phyloP scores from a whole-genome alignment of 2,329 filamentous ascomycete species.

The Lasiodiplodia hormozganensis region DNA sequence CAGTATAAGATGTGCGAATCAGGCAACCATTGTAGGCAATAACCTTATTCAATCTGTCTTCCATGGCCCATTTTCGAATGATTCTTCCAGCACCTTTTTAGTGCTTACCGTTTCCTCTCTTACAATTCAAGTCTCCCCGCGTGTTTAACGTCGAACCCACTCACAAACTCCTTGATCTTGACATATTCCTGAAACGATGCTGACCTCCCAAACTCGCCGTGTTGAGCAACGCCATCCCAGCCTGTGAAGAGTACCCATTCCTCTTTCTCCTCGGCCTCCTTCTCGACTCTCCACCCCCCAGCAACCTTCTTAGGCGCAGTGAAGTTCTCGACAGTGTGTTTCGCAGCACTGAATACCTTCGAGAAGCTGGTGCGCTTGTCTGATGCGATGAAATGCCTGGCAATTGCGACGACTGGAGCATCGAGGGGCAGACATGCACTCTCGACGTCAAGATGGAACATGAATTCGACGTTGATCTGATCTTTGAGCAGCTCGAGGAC shows the following conservation, averaged over 20 bases:
- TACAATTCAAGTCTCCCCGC: constrained; percentile 35
- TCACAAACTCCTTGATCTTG: constrained; percentile 33
- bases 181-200: constrained; percentile 42
- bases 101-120: not conserved
- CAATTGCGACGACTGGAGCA: constrained; percentile 43
- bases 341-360: constrained; percentile 36
- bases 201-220: constrained; percentile 43
- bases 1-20: no score
- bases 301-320: constrained; percentile 40
- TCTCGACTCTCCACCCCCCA: constrained; percentile 52
- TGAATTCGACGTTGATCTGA: constrained; percentile 50
- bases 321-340: constrained; percentile 37
- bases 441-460: constrained; percentile 53
- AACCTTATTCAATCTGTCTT: no score
- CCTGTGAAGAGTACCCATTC: constrained; percentile 53
- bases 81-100: not conserved
- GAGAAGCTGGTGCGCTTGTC: constrained; percentile 38
- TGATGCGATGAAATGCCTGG: constrained; percentile 42
- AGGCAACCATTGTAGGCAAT: no score
- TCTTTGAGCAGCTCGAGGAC: constrained; percentile 46
- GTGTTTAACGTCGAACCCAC: constrained; percentile 39
- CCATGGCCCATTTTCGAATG: no score
- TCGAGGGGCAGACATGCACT: constrained; percentile 41
- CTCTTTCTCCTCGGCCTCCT: constrained; percentile 41
- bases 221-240: constrained; percentile 47